phyloP scores from a whole-genome alignment of 192 early-diverging fungal genomes.

The Diversispora epigaea region DNA sequence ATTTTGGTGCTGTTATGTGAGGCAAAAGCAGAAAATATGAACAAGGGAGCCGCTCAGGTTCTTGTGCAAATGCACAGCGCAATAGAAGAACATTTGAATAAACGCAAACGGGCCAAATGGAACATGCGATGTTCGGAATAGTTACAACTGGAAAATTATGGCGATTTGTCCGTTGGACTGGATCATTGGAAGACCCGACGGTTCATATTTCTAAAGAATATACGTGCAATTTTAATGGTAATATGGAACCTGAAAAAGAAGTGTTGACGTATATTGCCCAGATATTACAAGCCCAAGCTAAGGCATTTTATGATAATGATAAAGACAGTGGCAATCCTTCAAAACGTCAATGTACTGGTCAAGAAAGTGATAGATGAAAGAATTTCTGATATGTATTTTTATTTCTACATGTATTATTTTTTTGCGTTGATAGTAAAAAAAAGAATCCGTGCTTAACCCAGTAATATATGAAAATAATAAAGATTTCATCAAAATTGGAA shows the following conservation, averaged over 20 bases:
- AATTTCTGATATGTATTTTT: too few species aligned
- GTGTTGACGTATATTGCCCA: neutral
- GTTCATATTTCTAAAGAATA: conserved; percentile 2
- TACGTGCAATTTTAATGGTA: neutral
- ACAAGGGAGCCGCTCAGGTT: conserved; percentile 22
- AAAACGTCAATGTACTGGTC: too few species aligned
- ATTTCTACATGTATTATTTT: too few species aligned
- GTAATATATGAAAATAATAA: too few species aligned
- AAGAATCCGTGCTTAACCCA: too few species aligned
- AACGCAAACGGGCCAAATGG: neutral
- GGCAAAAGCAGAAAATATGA: conserved; percentile 24
- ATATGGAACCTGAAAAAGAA: neutral
- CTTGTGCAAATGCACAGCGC: conserved; percentile 30
- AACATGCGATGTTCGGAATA: conserved; percentile 20
- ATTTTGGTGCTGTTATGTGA: conserved; percentile 10
- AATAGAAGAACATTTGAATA: conserved; percentile 5
- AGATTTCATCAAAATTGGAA: too few species aligned
- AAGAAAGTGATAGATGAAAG: too few species aligned
- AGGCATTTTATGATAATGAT: too few species aligned
- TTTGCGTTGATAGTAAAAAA: too few species aligned
- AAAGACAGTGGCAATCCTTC: too few species aligned
- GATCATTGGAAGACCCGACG: neutral
- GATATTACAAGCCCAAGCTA: too few species aligned
- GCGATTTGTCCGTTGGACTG: conserved; percentile 22
- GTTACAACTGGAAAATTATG: conserved; percentile 11